Base-by-base conservation (phyloP, 2,329 filamentous ascomycete genomes). In the Purpureocillium lavendulum region DNA sequence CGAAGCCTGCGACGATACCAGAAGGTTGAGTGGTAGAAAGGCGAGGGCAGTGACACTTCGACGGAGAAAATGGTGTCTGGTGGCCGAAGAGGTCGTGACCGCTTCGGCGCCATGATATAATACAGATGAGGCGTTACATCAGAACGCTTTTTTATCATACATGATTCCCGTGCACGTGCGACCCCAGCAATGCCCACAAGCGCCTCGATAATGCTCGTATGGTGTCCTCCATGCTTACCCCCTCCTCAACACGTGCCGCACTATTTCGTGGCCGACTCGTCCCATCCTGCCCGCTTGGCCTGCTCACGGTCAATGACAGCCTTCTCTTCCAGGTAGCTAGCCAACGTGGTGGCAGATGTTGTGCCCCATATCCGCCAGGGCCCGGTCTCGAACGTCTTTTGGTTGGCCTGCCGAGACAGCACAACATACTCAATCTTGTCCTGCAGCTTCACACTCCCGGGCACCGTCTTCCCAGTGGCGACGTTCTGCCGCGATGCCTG, bases 351-450 rank as follows among this genome's bases (percentile, higher is more conserved):
- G 49, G 75, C 69, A 32, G 70, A 57, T 24, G 75, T 62, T 15
- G 76, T 82, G 12, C 82, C 82, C 73, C 80, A 82, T 37, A 85
- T 58, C 54, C 66, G 69, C 82, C 82, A 87, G 3, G 69, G 64
- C 21, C 57, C 61, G 40, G 67, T 56, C 52, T 64, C 54, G 47
- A 64, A 73, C 15, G 71, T 74, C 39, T 53, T 58, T 35, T 60
- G 62, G 52, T 70, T 61, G 33, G 73, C 45, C 24, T 58, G 41
- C 21, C 68, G 53, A 52, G 77, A 75, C 34, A 87, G 47, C 30
- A 84, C 79, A 4, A 87, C 46, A 51, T 85, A 77, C 64, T 87
- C 83, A 2, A 69, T 56, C 48, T 80, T 67, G 36, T 74, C 62
- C 50, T 73, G 70, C 46, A 71, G 63, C 51, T 69, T 68, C 33